Evolutionary conservation across 306 rosid species (phyloP).

Genomic region (Quercus cerris): DNA sequence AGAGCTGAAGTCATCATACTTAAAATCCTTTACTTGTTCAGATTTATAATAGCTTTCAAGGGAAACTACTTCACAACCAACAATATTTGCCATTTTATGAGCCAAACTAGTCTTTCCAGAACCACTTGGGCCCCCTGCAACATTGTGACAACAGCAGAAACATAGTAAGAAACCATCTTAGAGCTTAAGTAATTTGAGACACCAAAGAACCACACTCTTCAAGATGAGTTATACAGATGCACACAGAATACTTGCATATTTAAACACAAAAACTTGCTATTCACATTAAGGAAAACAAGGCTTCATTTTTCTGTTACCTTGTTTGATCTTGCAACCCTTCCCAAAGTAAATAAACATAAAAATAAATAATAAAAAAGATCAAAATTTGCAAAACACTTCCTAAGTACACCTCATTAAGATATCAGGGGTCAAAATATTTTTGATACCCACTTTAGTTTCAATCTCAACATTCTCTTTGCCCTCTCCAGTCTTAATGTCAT

Average conservation of each 20-base stretch:
- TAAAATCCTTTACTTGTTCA: slow-evolving; percentile 83
- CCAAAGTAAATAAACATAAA: too few species aligned
- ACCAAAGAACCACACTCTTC: slow-evolving; percentile 10
- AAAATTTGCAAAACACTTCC: too few species aligned
- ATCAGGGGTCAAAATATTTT: too few species aligned
- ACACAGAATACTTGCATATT: background rate
- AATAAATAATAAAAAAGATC: too few species aligned
- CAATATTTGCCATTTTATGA: slow-evolving; percentile 97
- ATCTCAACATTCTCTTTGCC: too few species aligned
- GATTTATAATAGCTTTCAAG: slow-evolving; percentile 91
- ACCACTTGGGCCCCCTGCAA: slow-evolving; percentile 99
- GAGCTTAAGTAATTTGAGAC: slow-evolving; percentile 22
- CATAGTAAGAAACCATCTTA: slow-evolving; percentile 17
- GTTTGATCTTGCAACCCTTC: too few species aligned
- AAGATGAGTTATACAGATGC: background rate
- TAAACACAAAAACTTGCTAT: background rate
- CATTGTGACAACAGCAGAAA: slow-evolving; percentile 20
- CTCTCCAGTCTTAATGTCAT: too few species aligned
- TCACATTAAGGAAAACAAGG: background rate
- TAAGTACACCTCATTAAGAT: too few species aligned
- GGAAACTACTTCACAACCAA: slow-evolving; percentile 95
- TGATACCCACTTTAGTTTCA: too few species aligned
- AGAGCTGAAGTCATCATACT: slow-evolving; percentile 81
- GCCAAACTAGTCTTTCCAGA: slow-evolving; percentile 99
- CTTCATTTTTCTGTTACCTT: too few species aligned